Evolutionary conservation across 2,329 filamentous ascomycete species (phyloP).

Genomic region (Arthroderma sp.): DNA sequence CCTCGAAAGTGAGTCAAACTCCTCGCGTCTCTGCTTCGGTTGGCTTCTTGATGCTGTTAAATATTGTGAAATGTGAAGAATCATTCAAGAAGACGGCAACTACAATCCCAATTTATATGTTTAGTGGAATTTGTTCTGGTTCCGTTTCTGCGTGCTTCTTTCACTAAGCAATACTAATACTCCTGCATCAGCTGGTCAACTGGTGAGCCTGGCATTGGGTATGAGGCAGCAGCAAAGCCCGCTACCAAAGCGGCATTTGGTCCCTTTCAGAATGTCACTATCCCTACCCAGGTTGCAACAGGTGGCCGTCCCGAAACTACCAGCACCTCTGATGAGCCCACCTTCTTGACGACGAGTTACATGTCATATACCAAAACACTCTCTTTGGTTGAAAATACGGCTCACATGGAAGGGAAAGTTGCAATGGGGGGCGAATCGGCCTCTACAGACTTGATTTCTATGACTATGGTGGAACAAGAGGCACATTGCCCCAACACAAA

Average conservation of each 20-base stretch:
- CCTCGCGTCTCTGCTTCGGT: not conserved
- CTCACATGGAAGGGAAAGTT: not conserved
- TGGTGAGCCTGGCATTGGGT: not conserved
- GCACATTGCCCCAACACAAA: not conserved
- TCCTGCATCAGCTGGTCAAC: not conserved
- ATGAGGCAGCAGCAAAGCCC: not conserved
- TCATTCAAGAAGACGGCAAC: not conserved
- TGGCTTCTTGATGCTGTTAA: not conserved
- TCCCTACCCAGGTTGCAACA: not conserved
- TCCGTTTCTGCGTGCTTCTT: not conserved
- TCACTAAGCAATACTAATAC: not conserved
- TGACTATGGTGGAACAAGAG: not conserved
- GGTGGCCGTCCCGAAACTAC: not conserved
- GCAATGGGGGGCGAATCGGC: too few species aligned
- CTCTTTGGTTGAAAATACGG: not conserved
- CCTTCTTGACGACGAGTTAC: not conserved
- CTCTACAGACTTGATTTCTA: not conserved
- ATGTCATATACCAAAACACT: not conserved
- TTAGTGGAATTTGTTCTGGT: too few species aligned
- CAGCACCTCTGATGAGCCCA: not conserved
- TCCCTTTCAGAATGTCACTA: conserved; percentile 1
- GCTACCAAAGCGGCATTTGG: not conserved
- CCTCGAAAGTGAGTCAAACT: conserved; percentile 1
- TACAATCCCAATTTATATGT: not conserved
- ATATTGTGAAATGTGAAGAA: not conserved